Conservation (phyloP, 495 filamentous ascomycete genomes). For the Neurospora sp. region DNA sequence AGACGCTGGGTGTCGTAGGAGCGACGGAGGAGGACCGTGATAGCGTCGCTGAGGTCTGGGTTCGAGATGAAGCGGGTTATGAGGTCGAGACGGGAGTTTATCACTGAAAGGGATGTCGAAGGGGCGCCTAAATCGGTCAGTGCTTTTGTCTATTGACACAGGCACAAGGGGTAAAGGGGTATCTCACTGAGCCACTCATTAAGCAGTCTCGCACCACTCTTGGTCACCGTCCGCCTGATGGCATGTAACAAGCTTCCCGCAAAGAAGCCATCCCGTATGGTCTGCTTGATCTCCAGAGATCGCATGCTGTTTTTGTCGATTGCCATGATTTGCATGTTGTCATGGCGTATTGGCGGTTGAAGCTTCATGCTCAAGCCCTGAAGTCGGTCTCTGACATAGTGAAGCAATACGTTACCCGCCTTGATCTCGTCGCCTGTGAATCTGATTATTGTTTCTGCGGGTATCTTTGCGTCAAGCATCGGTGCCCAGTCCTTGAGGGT, state of each 20-base stretch:
- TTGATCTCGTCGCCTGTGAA: slow-evolving; percentile 45
- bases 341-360: slow-evolving; percentile 66
- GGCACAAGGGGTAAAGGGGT: not conserved
- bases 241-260: slow-evolving; percentile 83
- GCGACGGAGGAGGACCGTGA: slow-evolving; percentile 56
- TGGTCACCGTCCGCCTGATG: slow-evolving; percentile 80
- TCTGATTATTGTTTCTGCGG: slow-evolving; percentile 26
- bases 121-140: slow-evolving; percentile 48
- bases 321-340: slow-evolving; percentile 64
- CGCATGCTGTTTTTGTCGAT: slow-evolving; percentile 89
- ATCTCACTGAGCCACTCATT: slow-evolving; percentile 66
- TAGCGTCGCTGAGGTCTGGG: slow-evolving; percentile 51
- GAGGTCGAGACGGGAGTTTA: slow-evolving; percentile 72
- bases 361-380: slow-evolving; percentile 74
- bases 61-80: slow-evolving; percentile 62
- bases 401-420: slow-evolving; percentile 65
- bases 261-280: slow-evolving; percentile 60
- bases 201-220: slow-evolving; percentile 76
- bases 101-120: slow-evolving; percentile 69
- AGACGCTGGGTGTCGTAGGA: slow-evolving; percentile 82
- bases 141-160: not conserved
- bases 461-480: slow-evolving; percentile 61
- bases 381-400: slow-evolving; percentile 71
- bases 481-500: slow-evolving; percentile 57
- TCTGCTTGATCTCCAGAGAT: slow-evolving; percentile 78